Percentiles rank a stretch among this genome's conserved stretches.
Evolutionary conservation across 768 basidiomycete genomes (phyloP).

Genomic region (Leccinum truebloodii): DNA sequence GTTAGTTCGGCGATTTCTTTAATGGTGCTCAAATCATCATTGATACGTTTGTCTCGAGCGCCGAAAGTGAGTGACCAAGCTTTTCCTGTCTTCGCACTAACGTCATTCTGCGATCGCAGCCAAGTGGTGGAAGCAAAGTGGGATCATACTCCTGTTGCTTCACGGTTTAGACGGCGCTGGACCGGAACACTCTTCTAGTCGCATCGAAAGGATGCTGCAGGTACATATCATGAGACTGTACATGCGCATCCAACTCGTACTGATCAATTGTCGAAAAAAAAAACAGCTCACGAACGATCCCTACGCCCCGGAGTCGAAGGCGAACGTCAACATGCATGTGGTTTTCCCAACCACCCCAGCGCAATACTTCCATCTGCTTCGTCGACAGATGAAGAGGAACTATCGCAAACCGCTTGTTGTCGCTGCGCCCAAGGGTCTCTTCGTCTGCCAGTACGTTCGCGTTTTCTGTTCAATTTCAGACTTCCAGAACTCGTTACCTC

Average conservation of each 20-base stretch:
- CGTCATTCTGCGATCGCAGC: slow-evolving; percentile 42
- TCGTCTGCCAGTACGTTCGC: slow-evolving; percentile 34
- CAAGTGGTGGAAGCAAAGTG: slow-evolving; percentile 94
- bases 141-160: slow-evolving; percentile 80
- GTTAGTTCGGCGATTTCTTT: slow-evolving; percentile 90
- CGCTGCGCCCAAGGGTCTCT: slow-evolving; percentile 84
- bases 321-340: slow-evolving; percentile 81
- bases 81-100: not conserved
- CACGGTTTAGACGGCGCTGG: slow-evolving; percentile 93
- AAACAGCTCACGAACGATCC: slow-evolving; percentile 76
- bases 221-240: slow-evolving; percentile 36
- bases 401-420: slow-evolving; percentile 87
- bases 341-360: slow-evolving; percentile 87
- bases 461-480: too few relatives aligned
- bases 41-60: slow-evolving; percentile 83
- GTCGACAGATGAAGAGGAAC: slow-evolving; percentile 70
- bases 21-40: slow-evolving; percentile 89
- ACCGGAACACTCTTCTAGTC: slow-evolving; percentile 88
- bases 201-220: slow-evolving; percentile 90
- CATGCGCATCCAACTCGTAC: not conserved
- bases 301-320: slow-evolving; percentile 32
- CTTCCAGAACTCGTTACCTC: too few relatives aligned
- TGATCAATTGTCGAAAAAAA: not conserved
- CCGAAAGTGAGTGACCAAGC: slow-evolving; percentile 61
- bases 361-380: slow-evolving; percentile 55